phyloP scores from a whole-genome alignment of 1,284 basidiomycete species.

The Ceratobasidium sp. region DNA sequence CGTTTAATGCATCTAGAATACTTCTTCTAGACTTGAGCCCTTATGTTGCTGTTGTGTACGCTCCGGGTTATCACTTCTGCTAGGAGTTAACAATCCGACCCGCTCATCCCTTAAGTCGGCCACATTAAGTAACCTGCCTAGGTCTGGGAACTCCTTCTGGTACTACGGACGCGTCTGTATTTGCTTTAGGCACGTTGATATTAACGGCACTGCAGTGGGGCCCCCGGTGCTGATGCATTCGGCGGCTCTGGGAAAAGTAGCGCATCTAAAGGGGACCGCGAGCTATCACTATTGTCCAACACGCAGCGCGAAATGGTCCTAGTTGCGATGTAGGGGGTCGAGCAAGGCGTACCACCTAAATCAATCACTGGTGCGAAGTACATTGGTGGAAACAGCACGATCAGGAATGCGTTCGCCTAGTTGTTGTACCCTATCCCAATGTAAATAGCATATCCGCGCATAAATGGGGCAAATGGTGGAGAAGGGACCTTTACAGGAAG shows the following conservation, averaged over 20 bases:
- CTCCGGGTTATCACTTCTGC: not conserved
- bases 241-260: conserved; percentile 19
- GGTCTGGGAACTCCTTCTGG: conserved; percentile 34
- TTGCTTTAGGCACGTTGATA: conserved; percentile 28
- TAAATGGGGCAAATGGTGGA: not conserved
- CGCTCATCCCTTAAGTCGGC: conserved; percentile 36
- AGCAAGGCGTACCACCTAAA: conserved; percentile 6
- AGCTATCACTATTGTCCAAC: conserved; percentile 20
- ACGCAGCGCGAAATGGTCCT: conserved; percentile 8
- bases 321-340: conserved; percentile 16
- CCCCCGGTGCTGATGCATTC: conserved; percentile 35
- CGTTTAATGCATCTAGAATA: conserved; percentile 19
- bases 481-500: not conserved
- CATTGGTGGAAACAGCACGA: conserved; percentile 4
- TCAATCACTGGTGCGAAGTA: conserved; percentile 14
- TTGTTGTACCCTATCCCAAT: conserved; percentile 35
- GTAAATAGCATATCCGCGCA: not conserved
- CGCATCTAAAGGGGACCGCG: conserved; percentile 17
- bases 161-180: conserved; percentile 36
- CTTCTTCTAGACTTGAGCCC: conserved; percentile 23
- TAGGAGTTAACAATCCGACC: conserved; percentile 28
- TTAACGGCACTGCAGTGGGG: conserved; percentile 34
- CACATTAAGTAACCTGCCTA: not conserved
- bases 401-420: not conserved
- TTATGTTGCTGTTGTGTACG: conserved; percentile 26